Evolutionary conservation across 2,329 filamentous ascomycete genomes (phyloP).

Genomic region (Exophiala sp.): DNA sequence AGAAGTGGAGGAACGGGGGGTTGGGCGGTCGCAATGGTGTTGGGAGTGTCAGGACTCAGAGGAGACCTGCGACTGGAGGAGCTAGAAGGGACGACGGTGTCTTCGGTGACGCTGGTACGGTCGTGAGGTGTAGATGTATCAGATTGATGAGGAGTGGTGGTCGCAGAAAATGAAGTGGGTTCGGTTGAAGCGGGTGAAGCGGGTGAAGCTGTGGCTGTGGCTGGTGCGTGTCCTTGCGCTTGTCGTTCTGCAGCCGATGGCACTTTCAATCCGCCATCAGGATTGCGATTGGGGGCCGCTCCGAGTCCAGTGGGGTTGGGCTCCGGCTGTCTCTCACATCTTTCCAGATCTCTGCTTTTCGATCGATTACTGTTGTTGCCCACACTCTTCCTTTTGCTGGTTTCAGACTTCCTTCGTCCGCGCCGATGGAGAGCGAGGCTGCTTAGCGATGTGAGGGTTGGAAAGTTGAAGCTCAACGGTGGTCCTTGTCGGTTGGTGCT

Average conservation of each 20-base stretch:
- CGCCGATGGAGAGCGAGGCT: constrained; percentile 1
- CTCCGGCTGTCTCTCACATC: neutral
- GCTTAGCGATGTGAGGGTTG: constrained; percentile 1
- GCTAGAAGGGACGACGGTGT: neutral
- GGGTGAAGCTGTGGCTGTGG: constrained; percentile 6
- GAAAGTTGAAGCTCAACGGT: neutral
- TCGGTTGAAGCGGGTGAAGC: constrained; percentile 2
- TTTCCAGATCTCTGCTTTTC: neutral
- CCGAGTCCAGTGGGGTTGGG: neutral
- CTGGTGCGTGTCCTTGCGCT: neutral
- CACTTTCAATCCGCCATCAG: neutral
- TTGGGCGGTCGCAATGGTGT: constrained; percentile 1
- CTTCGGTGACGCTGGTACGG: neutral
- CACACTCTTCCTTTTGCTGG: neutral
- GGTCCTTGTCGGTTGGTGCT: no score
- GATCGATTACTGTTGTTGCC: neutral
- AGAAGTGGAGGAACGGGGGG: constrained; percentile 8
- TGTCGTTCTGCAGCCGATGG: neutral
- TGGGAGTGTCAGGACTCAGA: neutral
- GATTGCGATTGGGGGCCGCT: neutral
- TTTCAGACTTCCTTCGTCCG: neutral
- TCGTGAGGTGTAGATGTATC: constrained; percentile 30
- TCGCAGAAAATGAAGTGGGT: constrained; percentile 11
- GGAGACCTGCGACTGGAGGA: neutral
- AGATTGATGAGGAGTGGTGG: constrained; percentile 32